Percentiles rank a stretch among this genome's conserved stretches.
phyloP scores from a whole-genome alignment of 441 rosid genomes.

The Corymbia calophylla region DNA sequence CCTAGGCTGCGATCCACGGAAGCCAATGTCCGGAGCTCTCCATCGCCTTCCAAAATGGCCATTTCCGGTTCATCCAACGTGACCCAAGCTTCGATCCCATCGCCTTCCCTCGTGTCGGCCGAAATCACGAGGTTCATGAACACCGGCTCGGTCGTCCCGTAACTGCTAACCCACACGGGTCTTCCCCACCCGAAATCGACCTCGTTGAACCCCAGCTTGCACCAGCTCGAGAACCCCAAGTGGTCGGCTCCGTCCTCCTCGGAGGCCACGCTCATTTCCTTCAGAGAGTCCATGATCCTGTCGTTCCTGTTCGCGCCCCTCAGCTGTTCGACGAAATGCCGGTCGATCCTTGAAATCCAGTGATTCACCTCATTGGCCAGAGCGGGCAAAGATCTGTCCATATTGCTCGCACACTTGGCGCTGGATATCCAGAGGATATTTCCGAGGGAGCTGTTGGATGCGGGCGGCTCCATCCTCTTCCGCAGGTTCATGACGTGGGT shows the following conservation, averaged over 20 bases:
- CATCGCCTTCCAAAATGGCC: slow-evolving; percentile 11
- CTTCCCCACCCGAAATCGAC: slow-evolving; percentile 34
- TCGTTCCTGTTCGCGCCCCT: slow-evolving; percentile 7
- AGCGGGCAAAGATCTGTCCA: slow-evolving; percentile 4
- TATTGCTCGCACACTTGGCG: slow-evolving; percentile 2
- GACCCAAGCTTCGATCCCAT: slow-evolving; percentile 41
- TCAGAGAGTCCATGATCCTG: slow-evolving; percentile 10
- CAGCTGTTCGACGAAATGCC: slow-evolving; percentile 16
- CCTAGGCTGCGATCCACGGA: neutral
- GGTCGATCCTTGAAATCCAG: slow-evolving; percentile 25
- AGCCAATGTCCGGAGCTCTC: neutral
- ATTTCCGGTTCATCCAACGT: slow-evolving; percentile 30
- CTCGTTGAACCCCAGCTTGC: slow-evolving; percentile 19
- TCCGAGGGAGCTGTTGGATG: slow-evolving; percentile 9
- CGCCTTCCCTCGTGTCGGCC: slow-evolving; percentile 18
- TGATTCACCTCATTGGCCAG: slow-evolving; percentile 23
- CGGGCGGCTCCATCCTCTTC: neutral
- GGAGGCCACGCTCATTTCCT: neutral
- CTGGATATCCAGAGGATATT: slow-evolving; percentile 22
- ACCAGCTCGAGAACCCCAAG: slow-evolving; percentile 29
- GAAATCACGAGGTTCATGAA: slow-evolving; percentile 25
- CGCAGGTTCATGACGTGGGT: slow-evolving; percentile 14
- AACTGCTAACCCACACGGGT: slow-evolving; percentile 26
- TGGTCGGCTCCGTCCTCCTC: slow-evolving; percentile 13
- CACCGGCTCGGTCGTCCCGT: slow-evolving; percentile 3